These are phyloP conservation scores for Coelastrella sp. DNA, from an alignment of 139 green algal species.

Conservation along the genomic window DNA sequence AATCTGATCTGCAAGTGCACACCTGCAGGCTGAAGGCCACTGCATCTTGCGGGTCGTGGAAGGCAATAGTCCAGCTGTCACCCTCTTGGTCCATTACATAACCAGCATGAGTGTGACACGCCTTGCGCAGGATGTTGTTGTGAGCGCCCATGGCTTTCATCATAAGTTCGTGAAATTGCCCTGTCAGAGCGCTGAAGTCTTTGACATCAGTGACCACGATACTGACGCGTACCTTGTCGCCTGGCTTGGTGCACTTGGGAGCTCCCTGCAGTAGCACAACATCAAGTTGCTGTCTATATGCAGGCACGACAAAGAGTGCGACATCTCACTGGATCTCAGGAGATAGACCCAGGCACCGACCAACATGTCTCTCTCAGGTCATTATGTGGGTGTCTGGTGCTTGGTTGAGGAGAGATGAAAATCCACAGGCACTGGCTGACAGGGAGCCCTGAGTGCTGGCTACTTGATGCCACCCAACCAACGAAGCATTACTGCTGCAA, in stretches of 20 bases:
- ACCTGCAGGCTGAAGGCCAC: slow-evolving; percentile 41
- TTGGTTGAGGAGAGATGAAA: too few relatives aligned
- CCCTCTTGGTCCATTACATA: slow-evolving; percentile 45
- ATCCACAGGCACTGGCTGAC: too few relatives aligned
- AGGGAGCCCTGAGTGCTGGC: too few relatives aligned
- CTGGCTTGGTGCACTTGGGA: background rate
- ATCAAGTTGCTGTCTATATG: too few relatives aligned
- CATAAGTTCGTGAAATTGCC: slow-evolving; percentile 27
- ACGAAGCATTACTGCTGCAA: background rate
- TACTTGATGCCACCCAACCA: too few relatives aligned
- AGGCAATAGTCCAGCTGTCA: slow-evolving; percentile 47
- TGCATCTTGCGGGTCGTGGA: slow-evolving; percentile 36
- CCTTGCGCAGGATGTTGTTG: slow-evolving; percentile 47
- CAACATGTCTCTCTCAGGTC: too few relatives aligned
- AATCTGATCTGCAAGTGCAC: too few relatives aligned
- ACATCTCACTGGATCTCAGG: background rate
- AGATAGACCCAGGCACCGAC: background rate
- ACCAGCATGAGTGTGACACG: slow-evolving; percentile 38
- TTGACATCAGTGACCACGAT: slow-evolving; percentile 44
- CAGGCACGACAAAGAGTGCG: too few relatives aligned
- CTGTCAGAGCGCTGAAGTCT: slow-evolving; percentile 30
- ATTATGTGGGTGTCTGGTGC: too few relatives aligned
- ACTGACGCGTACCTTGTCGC: slow-evolving; percentile 13
- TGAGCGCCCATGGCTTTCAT: slow-evolving; percentile 41
- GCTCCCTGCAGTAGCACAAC: background rate